Evolutionary conservation across 805 yeast species (phyloP).

Genomic region (Zygosaccharomyces bisporus): DNA sequence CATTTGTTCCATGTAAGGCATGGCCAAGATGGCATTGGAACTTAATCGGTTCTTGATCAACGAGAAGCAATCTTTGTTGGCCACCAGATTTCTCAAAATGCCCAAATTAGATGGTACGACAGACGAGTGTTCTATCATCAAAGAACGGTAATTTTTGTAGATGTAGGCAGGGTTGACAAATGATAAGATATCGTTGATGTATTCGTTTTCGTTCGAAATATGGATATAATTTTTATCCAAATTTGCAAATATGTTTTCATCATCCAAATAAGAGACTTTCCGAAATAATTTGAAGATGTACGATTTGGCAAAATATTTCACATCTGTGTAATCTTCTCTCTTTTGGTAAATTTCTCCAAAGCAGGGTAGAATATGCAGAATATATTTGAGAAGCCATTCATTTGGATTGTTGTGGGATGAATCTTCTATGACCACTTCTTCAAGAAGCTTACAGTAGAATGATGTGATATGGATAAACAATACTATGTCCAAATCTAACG

Average conservation of each 20-base stretch:
- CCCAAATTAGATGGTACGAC: slow-evolving; percentile 24
- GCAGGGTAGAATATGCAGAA: slow-evolving; percentile 12
- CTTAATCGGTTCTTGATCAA: slow-evolving; percentile 20
- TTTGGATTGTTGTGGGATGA: slow-evolving; percentile 4
- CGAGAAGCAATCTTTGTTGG: slow-evolving; percentile 21
- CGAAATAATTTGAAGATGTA: slow-evolving; percentile 27
- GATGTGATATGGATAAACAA: slow-evolving; percentile 24
- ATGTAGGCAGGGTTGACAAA: slow-evolving; percentile 33
- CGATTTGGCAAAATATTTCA: slow-evolving; percentile 20
- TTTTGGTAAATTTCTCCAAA: slow-evolving; percentile 24
- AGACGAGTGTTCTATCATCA: slow-evolving; percentile 13
- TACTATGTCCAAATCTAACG: slow-evolving; percentile 22
- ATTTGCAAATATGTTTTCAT: slow-evolving; percentile 13
- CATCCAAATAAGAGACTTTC: slow-evolving; percentile 25
- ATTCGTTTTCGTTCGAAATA: slow-evolving; percentile 16
- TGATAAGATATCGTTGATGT: slow-evolving; percentile 25
- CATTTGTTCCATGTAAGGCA: slow-evolving; percentile 36
- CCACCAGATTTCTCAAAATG: slow-evolving; percentile 25
- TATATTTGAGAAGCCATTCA: slow-evolving; percentile 18
- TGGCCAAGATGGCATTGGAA: slow-evolving; percentile 18
- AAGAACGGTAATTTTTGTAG: slow-evolving; percentile 12
- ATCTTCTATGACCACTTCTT: slow-evolving; percentile 2
- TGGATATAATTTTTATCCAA: slow-evolving; percentile 24
- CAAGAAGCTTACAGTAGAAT: slow-evolving; percentile 22
- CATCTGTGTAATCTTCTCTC: slow-evolving; percentile 19